Base-by-base conservation (phyloP, 768 basidiomycete species). In the Clitopilus passeckerianus region DNA sequence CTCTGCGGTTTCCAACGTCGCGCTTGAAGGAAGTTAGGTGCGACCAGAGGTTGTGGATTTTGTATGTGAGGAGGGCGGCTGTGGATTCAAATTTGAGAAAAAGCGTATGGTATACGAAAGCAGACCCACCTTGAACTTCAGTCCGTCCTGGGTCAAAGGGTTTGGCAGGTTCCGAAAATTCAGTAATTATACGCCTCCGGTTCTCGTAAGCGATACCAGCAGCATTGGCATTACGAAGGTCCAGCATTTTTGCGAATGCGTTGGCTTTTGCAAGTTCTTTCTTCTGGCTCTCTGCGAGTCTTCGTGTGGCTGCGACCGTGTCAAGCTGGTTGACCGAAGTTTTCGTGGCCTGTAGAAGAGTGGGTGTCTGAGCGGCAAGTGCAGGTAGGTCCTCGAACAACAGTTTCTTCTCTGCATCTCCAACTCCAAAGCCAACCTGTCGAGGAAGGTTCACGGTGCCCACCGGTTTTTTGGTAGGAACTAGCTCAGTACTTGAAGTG, bases 191-290 rank as follows among this genome's bases (percentile, higher is more conserved):
- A 61, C 93, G 80, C 68, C 85, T 78, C 60, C 90, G 79, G 71
- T 97, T 98, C 74, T 94, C 92, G 66, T 82, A 91, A 55, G 91
- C 85, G 61, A 98, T 86, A n/a, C 93, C 93, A 30, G 74, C 77
- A 27, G 93, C 90, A 64, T 90, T 91, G 16, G 96, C 90, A 67
- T 98, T 98, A 62, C 88, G 78, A 65, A 98, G 73, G 74, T 97
- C 94, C 20, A 94, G 73, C 30, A 93, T 72, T 64, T 81, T 80
- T 44, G 89, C 86, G 59, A 97, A 80, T 66, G 73, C 68, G 61
- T 75, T 80, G 5, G 80, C 77, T 66, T 86, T 87, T 58, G 61
- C 60, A 30, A 76, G 53, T 64, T 84, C 79, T 41, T 65, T 67
- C 50, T 67, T 63, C 59, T 70, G 68, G 23, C 68, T 72, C 54